Evolutionary conservation across 116 monocot species (phyloP), one percentile per base, ranked within the genome.

Genomic region (Zostera marina): DNA sequence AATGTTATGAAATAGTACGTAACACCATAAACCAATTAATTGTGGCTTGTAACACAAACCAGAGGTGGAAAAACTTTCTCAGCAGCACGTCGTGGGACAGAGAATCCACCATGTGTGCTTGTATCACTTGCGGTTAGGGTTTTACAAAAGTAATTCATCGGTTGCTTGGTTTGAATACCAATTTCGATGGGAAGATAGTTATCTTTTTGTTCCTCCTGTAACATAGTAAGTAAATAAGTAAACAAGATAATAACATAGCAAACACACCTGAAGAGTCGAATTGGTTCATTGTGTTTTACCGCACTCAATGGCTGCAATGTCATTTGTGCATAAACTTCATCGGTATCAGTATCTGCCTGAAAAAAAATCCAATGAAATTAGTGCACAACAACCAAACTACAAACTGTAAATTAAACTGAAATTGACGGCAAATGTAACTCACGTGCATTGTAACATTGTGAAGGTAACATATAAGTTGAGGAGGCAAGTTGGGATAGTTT

Each of bases 381-480:
- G 13, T 7, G 5, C 2, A 32, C 32, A 32, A 32, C 32, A 32
- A 32, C 40, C n/a, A 22, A 49, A 48, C 14, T 19, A 41, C 22
- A 54, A 41, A 53, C 14, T 53, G 52, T 41, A 49, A 63, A 38
- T 51, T 42, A 54, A 41, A 53, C 14, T 53, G 52, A 52, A 49
- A 63, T 46, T 51, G 39, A 61, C n/a, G n/a, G n/a, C 53, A 8
- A 56, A 61, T 64, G 9, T 7, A 72, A 82, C 85, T 76, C 68
- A 96, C 94, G 73, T 96, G 94, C 94, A 96, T 96, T 45, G 94
- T 96, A 22, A 85, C 80, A 72, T 88, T 73, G 26, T 85, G 94
- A 39, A 96, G 85, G 48, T 88, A 88, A 66, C 94, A 96, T 14
- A 96, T 80, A 40, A 96, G 74, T 48, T 96, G 94, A 14, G 94